Conservation (phyloP, 208 protist species). For the Trichomonas tenax region DNA sequence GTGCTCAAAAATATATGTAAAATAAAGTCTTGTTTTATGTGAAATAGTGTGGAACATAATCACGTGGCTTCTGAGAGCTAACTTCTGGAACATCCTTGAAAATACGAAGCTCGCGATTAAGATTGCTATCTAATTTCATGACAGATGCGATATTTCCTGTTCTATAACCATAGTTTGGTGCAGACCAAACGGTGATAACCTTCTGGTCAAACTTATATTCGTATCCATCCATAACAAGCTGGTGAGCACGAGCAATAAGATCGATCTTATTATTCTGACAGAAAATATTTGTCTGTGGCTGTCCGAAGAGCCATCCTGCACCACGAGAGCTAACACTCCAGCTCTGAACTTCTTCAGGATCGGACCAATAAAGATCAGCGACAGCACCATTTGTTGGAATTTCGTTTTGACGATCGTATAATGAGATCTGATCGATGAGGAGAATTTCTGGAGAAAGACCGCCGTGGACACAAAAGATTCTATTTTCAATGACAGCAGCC, state of each 20-base stretch:
- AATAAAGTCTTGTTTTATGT: not conserved
- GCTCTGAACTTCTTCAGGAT: not conserved
- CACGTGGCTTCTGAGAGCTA: not conserved
- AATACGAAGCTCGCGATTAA: conserved; percentile 36
- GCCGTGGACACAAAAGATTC: not conserved
- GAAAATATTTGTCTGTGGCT: not conserved
- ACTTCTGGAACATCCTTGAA: not conserved
- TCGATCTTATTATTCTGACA: conserved; percentile 15
- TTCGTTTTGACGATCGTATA: not conserved
- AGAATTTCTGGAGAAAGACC: not conserved
- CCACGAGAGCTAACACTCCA: not conserved
- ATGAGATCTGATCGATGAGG: not conserved
- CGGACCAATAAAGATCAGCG: conserved; percentile 7
- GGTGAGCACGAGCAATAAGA: conserved; percentile 50
- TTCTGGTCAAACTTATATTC: conserved; percentile 62
- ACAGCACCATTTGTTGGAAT: not conserved
- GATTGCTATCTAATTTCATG: conserved; percentile 59
- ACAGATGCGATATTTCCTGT: conserved; percentile 94
- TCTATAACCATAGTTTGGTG: conserved; percentile 56
- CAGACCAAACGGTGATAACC: conserved; percentile 71
- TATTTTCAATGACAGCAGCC: not conserved
- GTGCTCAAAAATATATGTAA: not conserved
- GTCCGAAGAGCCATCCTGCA: conserved; percentile 4
- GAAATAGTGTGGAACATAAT: not conserved
- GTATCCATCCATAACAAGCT: conserved; percentile 84